Evolutionary conservation across 495 filamentous ascomycete species (phyloP).

Genomic region (Hypoxylon intermedium): DNA sequence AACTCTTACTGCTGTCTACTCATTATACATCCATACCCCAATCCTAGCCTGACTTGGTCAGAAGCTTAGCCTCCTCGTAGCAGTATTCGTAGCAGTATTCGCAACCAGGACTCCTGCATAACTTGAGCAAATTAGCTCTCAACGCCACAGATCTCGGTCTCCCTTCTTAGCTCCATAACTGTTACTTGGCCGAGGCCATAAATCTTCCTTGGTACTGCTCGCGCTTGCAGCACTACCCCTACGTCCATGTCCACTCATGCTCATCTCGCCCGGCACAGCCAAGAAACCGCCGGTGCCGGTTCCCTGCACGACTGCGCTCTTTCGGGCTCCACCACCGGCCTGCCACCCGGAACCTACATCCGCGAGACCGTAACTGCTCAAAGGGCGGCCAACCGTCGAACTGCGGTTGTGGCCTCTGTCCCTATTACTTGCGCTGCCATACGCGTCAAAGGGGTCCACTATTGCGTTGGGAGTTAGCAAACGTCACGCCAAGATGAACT

Average conservation of each 20-base stretch:
- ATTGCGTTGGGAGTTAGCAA: neutral
- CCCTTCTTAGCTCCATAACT: slow-evolving; percentile 50
- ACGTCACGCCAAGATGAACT: neutral
- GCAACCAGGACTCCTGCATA: neutral
- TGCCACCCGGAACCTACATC: slow-evolving; percentile 52
- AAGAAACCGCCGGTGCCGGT: slow-evolving; percentile 84
- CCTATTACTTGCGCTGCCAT: slow-evolving; percentile 24
- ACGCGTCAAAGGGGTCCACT: slow-evolving; percentile 46
- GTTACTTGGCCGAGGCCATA: slow-evolving; percentile 54
- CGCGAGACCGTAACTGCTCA: slow-evolving; percentile 60
- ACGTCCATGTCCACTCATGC: slow-evolving; percentile 15
- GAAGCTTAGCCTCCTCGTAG: too few relatives aligned
- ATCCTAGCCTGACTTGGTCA: too few relatives aligned
- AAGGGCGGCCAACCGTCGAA: slow-evolving; percentile 44
- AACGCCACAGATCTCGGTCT: slow-evolving; percentile 57
- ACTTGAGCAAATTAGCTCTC: slow-evolving; percentile 4
- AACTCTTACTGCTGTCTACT: too few relatives aligned
- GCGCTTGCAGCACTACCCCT: slow-evolving; percentile 22
- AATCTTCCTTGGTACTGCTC: slow-evolving; percentile 39
- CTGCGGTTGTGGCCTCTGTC: slow-evolving; percentile 32
- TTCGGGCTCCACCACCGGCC: slow-evolving; percentile 50
- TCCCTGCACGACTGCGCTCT: slow-evolving; percentile 60
- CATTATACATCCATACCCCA: too few relatives aligned
- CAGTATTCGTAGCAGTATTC: neutral
- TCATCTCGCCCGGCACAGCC: slow-evolving; percentile 65